Evolutionary conservation across 2,329 filamentous ascomycete genomes (phyloP).

Genomic region (Boeremia exigua): DNA sequence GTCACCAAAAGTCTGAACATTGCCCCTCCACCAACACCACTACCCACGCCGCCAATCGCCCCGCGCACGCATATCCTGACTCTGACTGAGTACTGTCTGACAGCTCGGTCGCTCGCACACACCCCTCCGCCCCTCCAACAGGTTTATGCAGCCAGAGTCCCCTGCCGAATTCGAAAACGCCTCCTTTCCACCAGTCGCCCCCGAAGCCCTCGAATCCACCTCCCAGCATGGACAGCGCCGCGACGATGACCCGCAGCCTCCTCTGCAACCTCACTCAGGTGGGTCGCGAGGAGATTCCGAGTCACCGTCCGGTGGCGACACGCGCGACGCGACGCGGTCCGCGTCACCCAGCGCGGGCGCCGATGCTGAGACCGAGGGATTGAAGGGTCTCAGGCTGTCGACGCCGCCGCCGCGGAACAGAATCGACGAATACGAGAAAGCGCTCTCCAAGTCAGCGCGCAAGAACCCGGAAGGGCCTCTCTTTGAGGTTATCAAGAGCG

Average conservation of each 20-base stretch:
- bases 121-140: slow-evolving; percentile 41
- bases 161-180: slow-evolving; percentile 57
- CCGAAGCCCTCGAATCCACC: slow-evolving; percentile 43
- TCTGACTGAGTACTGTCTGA: slow-evolving; percentile 47
- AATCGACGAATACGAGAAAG: slow-evolving; percentile 63
- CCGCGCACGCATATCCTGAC: slow-evolving; percentile 25
- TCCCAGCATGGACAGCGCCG: slow-evolving; percentile 66
- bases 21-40: slow-evolving; percentile 21
- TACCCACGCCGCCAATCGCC: slow-evolving; percentile 21
- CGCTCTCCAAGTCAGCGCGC: slow-evolving; percentile 47
- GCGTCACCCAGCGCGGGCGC: slow-evolving; percentile 16
- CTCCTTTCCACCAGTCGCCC: slow-evolving; percentile 48
- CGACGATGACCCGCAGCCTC: slow-evolving; percentile 53
- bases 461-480: slow-evolving; percentile 52
- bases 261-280: slow-evolving; percentile 48
- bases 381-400: slow-evolving; percentile 31
- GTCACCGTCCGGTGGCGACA: slow-evolving; percentile 22
- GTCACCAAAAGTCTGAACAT: slow-evolving; percentile 9
- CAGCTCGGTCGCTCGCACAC: slow-evolving; percentile 62
- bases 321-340: slow-evolving; percentile 31
- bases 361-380: slow-evolving; percentile 27
- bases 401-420: slow-evolving; percentile 55
- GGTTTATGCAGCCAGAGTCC: slow-evolving; percentile 72
- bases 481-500: slow-evolving; percentile 61
- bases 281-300: slow-evolving; percentile 41